Evolutionary conservation across 768 basidiomycete species (phyloP).

Genomic region (Myochromella boudieri): DNA sequence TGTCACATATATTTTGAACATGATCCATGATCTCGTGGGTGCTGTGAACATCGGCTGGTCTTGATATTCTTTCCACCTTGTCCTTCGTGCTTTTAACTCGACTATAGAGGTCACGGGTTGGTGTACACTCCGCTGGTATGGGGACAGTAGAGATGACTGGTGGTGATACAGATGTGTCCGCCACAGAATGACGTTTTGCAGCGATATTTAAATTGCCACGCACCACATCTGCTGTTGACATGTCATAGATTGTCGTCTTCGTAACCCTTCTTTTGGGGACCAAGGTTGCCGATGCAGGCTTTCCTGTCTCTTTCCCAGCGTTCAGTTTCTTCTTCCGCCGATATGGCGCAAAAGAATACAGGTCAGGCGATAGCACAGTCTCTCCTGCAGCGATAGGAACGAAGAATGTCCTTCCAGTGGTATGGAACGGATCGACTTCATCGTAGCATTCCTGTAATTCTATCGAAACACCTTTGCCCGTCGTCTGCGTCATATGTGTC

Average conservation of each 20-base stretch:
- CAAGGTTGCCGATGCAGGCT: constrained; percentile 1
- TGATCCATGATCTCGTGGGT: no score
- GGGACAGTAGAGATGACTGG: no score
- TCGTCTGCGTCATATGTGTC: constrained; percentile 14
- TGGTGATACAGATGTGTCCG: no score
- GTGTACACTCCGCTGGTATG: no score
- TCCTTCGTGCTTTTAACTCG: no score
- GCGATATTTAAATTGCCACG: constrained; percentile 2
- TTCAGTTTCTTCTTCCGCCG: no score
- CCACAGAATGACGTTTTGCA: no score
- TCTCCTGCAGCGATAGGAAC: neutral
- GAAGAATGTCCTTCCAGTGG: constrained; percentile 18
- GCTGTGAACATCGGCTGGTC: no score
- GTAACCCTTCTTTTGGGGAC: constrained; percentile 5
- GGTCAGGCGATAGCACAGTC: constrained; percentile 4
- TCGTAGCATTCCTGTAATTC: constrained; percentile 19
- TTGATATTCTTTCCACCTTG: no score
- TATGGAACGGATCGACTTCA: constrained; percentile 19
- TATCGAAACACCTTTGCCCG: constrained; percentile 12
- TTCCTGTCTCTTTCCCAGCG: no score
- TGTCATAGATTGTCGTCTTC: constrained; percentile 20
- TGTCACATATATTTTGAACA: no score
- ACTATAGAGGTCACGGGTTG: no score
- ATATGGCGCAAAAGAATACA: constrained; percentile 16
- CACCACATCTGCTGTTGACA: constrained; percentile 13